A percentile compares a stretch with the other conserved stretches of the same genome.
Conservation (phyloP, 495 filamentous ascomycete species). For the Xylaria grammica region DNA sequence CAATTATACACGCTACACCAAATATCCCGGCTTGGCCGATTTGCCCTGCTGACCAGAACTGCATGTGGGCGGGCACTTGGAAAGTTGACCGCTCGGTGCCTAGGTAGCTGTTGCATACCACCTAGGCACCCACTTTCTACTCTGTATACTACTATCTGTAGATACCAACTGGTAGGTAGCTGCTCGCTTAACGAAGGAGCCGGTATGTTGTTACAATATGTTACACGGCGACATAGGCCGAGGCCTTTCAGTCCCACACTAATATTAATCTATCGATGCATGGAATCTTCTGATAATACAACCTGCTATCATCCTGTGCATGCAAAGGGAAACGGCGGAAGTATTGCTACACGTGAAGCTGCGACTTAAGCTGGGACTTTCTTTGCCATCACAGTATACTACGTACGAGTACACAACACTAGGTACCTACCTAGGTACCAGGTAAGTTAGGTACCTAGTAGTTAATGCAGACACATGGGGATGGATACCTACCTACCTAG, state of each 20-base stretch:
- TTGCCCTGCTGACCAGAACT: slow-evolving; percentile 22
- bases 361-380: too few relatives aligned
- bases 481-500: too few relatives aligned
- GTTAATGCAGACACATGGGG: too few relatives aligned
- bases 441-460: too few relatives aligned
- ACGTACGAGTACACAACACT: too few relatives aligned
- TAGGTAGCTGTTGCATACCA: too few relatives aligned
- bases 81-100: not conserved
- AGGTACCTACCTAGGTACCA: too few relatives aligned
- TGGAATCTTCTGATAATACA: not conserved
- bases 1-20: not conserved
- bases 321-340: too few relatives aligned
- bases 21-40: slow-evolving; percentile 20
- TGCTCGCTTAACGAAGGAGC: slow-evolving; percentile 12
- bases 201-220: not conserved
- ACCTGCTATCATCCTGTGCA: not conserved
- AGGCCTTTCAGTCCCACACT: not conserved
- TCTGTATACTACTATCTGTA: too few relatives aligned
- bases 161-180: not conserved
- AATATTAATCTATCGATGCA: not conserved
- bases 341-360: too few relatives aligned
- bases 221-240: not conserved
- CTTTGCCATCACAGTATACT: too few relatives aligned
- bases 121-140: too few relatives aligned
- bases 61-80: slow-evolving; percentile 20